Conservation (phyloP, 208 protist species). For the Borovskyia barvae region DNA sequence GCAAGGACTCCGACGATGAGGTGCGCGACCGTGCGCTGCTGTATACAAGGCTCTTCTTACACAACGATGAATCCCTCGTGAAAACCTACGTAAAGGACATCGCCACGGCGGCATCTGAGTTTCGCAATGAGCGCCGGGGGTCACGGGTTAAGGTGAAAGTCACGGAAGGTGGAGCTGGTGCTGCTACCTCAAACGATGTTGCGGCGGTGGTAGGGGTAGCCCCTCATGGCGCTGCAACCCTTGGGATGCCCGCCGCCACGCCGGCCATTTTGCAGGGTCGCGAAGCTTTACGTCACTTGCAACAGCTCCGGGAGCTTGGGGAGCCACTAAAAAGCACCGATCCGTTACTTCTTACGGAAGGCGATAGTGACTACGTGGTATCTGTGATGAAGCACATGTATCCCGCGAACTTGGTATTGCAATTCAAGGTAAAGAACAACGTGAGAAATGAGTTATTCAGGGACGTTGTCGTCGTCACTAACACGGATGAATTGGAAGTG, state of each 20-base stretch:
- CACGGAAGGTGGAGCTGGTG: not conserved
- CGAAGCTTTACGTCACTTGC: slow-evolving; percentile 60
- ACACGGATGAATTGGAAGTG: slow-evolving; percentile 73
- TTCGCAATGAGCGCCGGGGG: slow-evolving; percentile 24
- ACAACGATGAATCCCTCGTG: slow-evolving; percentile 67
- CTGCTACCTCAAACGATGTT: slow-evolving; percentile 8
- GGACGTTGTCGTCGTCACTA: slow-evolving; percentile 83
- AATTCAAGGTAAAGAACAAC: slow-evolving; percentile 95
- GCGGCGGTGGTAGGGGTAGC: slow-evolving; percentile 12
- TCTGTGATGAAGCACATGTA: slow-evolving; percentile 95
- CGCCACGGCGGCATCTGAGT: slow-evolving; percentile 43
- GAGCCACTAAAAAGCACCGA: slow-evolving; percentile 66
- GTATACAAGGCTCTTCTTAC: slow-evolving; percentile 88
- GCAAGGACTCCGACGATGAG: slow-evolving; percentile 97
- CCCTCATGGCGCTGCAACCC: slow-evolving; percentile 1
- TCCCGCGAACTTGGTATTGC: slow-evolving; percentile 90
- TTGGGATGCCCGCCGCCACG: not conserved
- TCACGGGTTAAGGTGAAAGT: not conserved
- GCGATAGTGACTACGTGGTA: slow-evolving; percentile 97
- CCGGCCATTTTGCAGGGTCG: slow-evolving; percentile 58
- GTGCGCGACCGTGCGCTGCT: slow-evolving; percentile 97
- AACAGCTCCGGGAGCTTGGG: slow-evolving; percentile 71
- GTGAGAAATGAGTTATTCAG: slow-evolving; percentile 89
- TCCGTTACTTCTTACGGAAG: slow-evolving; percentile 89
- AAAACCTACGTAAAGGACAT: slow-evolving; percentile 69